These are phyloP conservation scores for Globisporangium alternatum DNA, from an alignment of 352 stramenopile genomes.

Conservation along the genomic window DNA sequence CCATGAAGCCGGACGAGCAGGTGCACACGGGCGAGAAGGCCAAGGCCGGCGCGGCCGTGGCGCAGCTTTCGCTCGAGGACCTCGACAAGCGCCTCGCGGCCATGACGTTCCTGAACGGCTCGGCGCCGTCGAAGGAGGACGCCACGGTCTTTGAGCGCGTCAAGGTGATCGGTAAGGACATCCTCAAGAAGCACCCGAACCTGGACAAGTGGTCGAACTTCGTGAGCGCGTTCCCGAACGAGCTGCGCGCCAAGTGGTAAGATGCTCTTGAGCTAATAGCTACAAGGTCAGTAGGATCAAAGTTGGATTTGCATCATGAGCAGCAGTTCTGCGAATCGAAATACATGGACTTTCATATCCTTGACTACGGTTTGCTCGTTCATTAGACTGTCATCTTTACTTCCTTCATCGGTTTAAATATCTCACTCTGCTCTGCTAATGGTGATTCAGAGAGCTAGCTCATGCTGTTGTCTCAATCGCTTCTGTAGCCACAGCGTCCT, in stretches of 20 bases:
- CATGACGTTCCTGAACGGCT: conserved; percentile 66
- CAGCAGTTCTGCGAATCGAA: not conserved
- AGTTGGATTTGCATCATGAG: not conserved
- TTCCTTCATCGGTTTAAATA: conserved; percentile 6
- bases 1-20: conserved; percentile 97
- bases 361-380: not conserved
- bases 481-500: not conserved
- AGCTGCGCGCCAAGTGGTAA: conserved; percentile 77
- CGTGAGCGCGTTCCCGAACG: conserved; percentile 70
- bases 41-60: not conserved
- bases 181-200: conserved; percentile 70
- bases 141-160: conserved; percentile 60
- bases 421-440: not conserved
- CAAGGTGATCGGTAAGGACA: conserved; percentile 76
- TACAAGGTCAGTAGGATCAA: not conserved
- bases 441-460: not conserved
- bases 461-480: not conserved
- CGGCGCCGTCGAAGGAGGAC: conserved; percentile 73
- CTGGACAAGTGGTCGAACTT: conserved; percentile 76
- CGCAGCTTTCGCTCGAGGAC: conserved; percentile 34
- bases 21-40: conserved; percentile 17
- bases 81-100: conserved; percentile 61
- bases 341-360: conserved; percentile 6
- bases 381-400: not conserved
- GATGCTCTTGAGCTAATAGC: not conserved